A percentile compares a stretch with the other conserved stretches of the same genome.
Evolutionary conservation across 345 rosid genomes (phyloP).

Genomic region (Murraya paniculata): DNA sequence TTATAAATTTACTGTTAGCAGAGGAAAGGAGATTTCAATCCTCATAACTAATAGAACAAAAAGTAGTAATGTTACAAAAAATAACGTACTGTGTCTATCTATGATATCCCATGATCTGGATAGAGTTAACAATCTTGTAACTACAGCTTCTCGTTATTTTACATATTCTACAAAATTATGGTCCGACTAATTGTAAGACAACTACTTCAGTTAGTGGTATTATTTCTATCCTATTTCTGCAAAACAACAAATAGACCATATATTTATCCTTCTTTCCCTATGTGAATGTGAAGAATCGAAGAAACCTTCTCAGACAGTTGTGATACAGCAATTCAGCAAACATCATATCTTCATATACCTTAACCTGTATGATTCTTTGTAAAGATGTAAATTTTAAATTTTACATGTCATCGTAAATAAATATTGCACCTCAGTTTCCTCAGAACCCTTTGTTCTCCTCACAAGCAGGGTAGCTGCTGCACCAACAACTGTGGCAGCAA

Average conservation of each 20-base stretch:
- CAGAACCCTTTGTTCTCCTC: conserved; percentile 50
- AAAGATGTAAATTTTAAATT: background rate
- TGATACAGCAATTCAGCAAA: background rate
- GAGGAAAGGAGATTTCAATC: background rate
- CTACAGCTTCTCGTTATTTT: background rate
- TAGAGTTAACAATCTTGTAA: background rate
- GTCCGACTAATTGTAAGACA: background rate
- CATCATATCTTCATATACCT: background rate
- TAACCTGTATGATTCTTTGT: background rate
- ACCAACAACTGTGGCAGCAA: conserved; percentile 85
- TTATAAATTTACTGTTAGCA: background rate
- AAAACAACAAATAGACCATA: background rate
- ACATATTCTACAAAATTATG: background rate
- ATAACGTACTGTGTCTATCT: background rate
- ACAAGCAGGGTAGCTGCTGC: conserved; percentile 78
- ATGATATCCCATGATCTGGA: background rate
- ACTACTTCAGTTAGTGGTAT: background rate
- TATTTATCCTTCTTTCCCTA: background rate
- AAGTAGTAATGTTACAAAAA: background rate
- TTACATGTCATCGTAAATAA: background rate
- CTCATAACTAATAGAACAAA: background rate
- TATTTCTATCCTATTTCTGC: background rate
- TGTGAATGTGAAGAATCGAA: background rate
- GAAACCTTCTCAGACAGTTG: background rate
- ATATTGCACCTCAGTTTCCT: conserved; percentile 50